Evolutionary conservation across 2,329 filamentous ascomycete genomes (phyloP).

Genomic region (Nakataea oryzae): DNA sequence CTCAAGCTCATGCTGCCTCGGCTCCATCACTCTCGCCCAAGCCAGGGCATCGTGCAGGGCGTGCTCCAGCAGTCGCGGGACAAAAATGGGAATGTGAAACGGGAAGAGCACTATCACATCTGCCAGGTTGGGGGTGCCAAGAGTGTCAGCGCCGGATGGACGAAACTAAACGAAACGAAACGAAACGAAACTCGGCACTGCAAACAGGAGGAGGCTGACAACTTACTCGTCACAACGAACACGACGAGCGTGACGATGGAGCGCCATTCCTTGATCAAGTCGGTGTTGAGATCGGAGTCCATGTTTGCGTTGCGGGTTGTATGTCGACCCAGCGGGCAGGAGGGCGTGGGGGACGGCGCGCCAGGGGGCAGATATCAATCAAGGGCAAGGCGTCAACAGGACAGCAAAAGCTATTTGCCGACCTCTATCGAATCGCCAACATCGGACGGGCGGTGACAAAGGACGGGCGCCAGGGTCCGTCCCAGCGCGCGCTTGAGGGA

Average conservation of each 20-base stretch:
- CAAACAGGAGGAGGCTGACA: not conserved
- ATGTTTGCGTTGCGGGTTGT: not conserved
- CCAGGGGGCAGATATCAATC: not conserved
- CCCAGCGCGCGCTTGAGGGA: not conserved
- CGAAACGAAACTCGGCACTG: not conserved
- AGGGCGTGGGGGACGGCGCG: no score
- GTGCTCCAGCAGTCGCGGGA: slow-evolving; percentile 41
- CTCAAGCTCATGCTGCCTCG: slow-evolving; percentile 16
- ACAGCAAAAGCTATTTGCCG: no score
- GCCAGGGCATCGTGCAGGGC: slow-evolving; percentile 30
- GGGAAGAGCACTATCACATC: slow-evolving; percentile 61
- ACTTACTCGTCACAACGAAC: slow-evolving; percentile 61
- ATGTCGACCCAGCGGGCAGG: not conserved
- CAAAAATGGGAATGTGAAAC: slow-evolving; percentile 51
- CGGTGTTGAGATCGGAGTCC: not conserved
- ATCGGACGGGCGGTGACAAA: not conserved
- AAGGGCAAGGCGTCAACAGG: not conserved
- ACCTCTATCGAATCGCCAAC: no score
- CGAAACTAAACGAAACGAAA: not conserved
- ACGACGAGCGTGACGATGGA: slow-evolving; percentile 61
- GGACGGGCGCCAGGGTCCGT: not conserved
- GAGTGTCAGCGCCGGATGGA: not conserved
- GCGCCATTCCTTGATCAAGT: slow-evolving; percentile 50
- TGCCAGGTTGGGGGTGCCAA: slow-evolving; percentile 18
- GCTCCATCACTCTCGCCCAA: slow-evolving; percentile 39